A percentile compares a stretch with the other conserved stretches of the same genome.
These are phyloP conservation scores for Endoconidiophora polonica DNA, from an alignment of 2,329 filamentous ascomycete genomes.

Conservation along the genomic window DNA sequence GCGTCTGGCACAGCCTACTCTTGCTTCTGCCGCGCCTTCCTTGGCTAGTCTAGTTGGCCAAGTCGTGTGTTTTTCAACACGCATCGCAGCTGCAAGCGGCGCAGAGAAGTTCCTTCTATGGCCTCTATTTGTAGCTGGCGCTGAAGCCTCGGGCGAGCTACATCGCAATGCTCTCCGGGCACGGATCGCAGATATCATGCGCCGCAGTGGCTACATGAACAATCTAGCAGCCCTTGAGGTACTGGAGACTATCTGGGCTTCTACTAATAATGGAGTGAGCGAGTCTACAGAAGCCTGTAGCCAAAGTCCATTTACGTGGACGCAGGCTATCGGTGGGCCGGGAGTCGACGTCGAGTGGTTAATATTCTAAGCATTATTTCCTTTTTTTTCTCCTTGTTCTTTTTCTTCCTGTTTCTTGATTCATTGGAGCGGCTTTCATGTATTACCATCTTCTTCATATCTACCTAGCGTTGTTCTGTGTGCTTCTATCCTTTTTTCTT, in stretches of 20 bases:
- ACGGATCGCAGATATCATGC: slow-evolving; percentile 73
- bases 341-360: slow-evolving; percentile 48
- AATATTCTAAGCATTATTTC: slow-evolving; percentile 33
- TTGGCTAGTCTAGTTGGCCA: slow-evolving; percentile 26
- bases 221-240: slow-evolving; percentile 76
- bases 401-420: background rate
- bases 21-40: slow-evolving; percentile 60
- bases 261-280: slow-evolving; percentile 22
- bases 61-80: slow-evolving; percentile 64
- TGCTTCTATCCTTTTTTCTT: too few relatives aligned
- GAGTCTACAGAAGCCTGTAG: too few relatives aligned
- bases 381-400: background rate
- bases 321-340: slow-evolving; percentile 37
- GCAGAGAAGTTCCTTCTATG: slow-evolving; percentile 83
- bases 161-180: slow-evolving; percentile 65
- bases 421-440: too few relatives aligned
- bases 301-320: slow-evolving; percentile 32
- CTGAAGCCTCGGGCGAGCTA: slow-evolving; percentile 68
- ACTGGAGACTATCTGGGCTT: slow-evolving; percentile 67
- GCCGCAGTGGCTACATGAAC: slow-evolving; percentile 82
- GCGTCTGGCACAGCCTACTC: slow-evolving; percentile 60
- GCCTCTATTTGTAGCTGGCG: slow-evolving; percentile 74
- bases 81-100: slow-evolving; percentile 52
- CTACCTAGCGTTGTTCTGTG: too few relatives aligned
- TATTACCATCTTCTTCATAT: too few relatives aligned